Evolutionary conservation across 2,329 filamentous ascomycete genomes (phyloP), one percentile per base, ranked within the genome.

Genomic region (Colletotrichum endophyticum): DNA sequence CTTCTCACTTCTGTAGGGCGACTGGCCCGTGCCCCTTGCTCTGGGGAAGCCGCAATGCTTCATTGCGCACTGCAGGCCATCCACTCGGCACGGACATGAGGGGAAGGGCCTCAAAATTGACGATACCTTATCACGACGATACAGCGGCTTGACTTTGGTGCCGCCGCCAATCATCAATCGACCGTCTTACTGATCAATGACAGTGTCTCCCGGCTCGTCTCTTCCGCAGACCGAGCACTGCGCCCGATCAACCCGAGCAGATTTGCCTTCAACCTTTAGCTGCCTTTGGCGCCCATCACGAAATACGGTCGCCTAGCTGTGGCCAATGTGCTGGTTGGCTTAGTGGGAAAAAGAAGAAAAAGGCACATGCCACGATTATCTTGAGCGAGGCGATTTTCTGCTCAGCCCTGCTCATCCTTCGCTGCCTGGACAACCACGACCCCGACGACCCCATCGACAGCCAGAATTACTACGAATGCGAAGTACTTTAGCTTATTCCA

Each of bases 351-450:
- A 64, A 39, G 30, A 22, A 39, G n/a, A 19, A 9, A 28, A 66
- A 22, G 13, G 28, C 66, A 69, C 22, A 69, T 30, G 49, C 66
- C 66, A 62, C 57, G 36, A 63, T 66, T n/a, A 39, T 53, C 34
- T 70, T 64, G 15, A n/a, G 25, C 63, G n/a, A 32, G 39, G 67
- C 66, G 67, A 39, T 36, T 49, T 66, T 39, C 30, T 69, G 44
- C 70, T 74, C 44, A 73, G 70, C 70, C 64, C 66, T 74, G 32
- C 27, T 39, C 32, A 64, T 70, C 57, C 49, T 27, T 74, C 70
- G 74, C 70, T 74, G 74, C 74, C 74, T 74, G 15, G 64, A 36
- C 70, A 66, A 76, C 74, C 25, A 32, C 19, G 19, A 32, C 3
- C 11, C 5, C 28, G 2, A 39, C 25, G 34, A 71, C 61, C 57